Conservation (phyloP, 2,329 filamentous ascomycete genomes). For the Phialemonium atrogriseum region DNA sequence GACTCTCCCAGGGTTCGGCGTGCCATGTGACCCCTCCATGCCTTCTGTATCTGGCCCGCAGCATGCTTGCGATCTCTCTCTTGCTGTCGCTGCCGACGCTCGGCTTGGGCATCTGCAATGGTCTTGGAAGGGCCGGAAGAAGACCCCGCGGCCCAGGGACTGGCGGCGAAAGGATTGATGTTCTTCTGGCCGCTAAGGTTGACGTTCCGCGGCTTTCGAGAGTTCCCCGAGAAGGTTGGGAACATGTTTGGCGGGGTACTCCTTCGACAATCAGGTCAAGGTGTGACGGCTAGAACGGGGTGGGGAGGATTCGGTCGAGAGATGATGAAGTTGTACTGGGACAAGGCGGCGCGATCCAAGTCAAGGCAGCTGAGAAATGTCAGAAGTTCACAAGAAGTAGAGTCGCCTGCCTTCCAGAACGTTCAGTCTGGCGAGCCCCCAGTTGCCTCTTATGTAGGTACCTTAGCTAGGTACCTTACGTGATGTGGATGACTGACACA, state of each 20-base stretch:
- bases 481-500: too few species aligned
- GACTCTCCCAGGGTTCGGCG: slow-evolving; percentile 49
- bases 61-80: slow-evolving; percentile 73
- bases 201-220: slow-evolving; percentile 79
- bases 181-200: slow-evolving; percentile 78
- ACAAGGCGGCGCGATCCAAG: too few species aligned
- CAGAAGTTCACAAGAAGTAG: too few species aligned
- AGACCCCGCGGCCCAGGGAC: slow-evolving; percentile 46
- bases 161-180: slow-evolving; percentile 68
- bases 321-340: too few species aligned
- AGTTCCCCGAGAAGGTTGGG: slow-evolving; percentile 81
- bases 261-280: not conserved
- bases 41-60: slow-evolving; percentile 63
- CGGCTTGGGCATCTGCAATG: slow-evolving; percentile 78
- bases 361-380: too few species aligned
- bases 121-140: slow-evolving; percentile 64
- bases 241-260: slow-evolving; percentile 67
- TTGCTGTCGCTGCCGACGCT: slow-evolving; percentile 69
- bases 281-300: too few species aligned
- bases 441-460: too few species aligned
- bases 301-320: too few species aligned
- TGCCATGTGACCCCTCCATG: slow-evolving; percentile 70
- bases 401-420: too few species aligned
- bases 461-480: too few species aligned
- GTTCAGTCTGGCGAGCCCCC: too few species aligned